phyloP scores from a whole-genome alignment of 192 early-diverging fungal genomes.

The Entomortierella parvispora region DNA sequence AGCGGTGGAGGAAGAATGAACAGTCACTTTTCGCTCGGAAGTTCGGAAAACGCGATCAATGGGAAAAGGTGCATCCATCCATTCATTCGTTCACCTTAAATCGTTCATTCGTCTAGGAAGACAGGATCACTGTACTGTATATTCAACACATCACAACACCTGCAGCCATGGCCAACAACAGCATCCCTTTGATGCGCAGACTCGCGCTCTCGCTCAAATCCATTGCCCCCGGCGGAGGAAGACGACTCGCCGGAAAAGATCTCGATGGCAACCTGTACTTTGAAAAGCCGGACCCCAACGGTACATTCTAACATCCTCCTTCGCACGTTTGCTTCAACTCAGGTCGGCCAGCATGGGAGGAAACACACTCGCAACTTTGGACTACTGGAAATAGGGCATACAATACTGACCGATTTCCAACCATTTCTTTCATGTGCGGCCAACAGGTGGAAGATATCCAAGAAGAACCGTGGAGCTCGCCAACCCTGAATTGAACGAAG shows the following conservation, averaged over 20 bases:
- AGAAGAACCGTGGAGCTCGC: conserved; percentile 41
- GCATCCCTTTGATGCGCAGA: conserved; percentile 35
- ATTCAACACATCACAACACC: background rate
- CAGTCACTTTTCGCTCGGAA: no score
- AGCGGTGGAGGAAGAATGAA: no score
- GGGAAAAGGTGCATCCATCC: no score
- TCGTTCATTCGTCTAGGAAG: no score
- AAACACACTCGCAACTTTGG: no score
- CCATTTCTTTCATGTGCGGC: background rate
- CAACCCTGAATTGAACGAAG: conserved; percentile 29
- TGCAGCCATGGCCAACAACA: conserved; percentile 22
- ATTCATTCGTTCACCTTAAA: conserved; percentile 2
- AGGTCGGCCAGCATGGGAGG: no score
- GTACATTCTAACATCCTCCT: background rate
- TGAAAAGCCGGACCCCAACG: conserved; percentile 52
- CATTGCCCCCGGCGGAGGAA: conserved; percentile 29
- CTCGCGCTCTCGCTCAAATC: conserved; percentile 28
- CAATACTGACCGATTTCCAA: no score
- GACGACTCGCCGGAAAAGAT: conserved; percentile 39
- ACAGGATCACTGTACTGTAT: no score
- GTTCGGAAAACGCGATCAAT: no score
- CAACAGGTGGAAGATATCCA: conserved; percentile 39
- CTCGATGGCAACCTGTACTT: conserved; percentile 45
- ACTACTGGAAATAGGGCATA: no score
- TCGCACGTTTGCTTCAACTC: background rate